Conservation (phyloP, 768 basidiomycete species). For the Mrakia gelida region DNA sequence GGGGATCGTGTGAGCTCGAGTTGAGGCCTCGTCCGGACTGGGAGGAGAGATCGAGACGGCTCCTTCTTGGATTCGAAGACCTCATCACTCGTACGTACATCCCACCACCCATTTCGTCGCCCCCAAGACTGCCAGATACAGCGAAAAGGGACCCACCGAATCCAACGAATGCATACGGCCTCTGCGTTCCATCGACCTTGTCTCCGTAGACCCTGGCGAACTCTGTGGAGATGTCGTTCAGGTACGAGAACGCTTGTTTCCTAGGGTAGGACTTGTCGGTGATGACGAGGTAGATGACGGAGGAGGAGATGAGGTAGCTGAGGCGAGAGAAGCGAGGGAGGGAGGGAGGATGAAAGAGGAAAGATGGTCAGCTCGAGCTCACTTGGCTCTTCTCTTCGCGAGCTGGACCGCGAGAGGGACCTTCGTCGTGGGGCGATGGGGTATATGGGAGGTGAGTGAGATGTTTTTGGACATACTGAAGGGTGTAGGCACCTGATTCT, state of each 20-base stretch:
- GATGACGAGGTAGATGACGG: slow-evolving; percentile 91
- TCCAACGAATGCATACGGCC: slow-evolving; percentile 98
- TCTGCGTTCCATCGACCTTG: slow-evolving; percentile 83
- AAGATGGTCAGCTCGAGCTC: slow-evolving; percentile 4
- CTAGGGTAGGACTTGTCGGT: slow-evolving; percentile 89
- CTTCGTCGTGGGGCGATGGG: too few relatives aligned
- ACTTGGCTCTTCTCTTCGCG: not conserved
- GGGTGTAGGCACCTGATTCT: slow-evolving; percentile 88
- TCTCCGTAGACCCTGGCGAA: slow-evolving; percentile 87
- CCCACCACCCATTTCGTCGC: not conserved
- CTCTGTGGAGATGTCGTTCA: slow-evolving; percentile 95
- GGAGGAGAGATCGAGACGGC: not conserved
- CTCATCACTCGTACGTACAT: not conserved
- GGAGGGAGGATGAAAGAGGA: not conserved
- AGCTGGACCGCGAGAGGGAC: not conserved
- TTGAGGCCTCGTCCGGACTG: not conserved
- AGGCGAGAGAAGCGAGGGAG: not conserved
- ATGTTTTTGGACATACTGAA: slow-evolving; percentile 96
- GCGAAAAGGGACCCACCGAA: slow-evolving; percentile 64
- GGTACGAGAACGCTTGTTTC: slow-evolving; percentile 94
- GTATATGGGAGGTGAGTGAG: not conserved
- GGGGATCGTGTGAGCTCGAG: not conserved
- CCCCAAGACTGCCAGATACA: not conserved
- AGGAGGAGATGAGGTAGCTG: slow-evolving; percentile 91
- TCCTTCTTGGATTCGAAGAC: not conserved